Evolutionary conservation across 441 rosid species (phyloP), one percentile per base, ranked within the genome.

Genomic region (Eruca vesicaria): DNA sequence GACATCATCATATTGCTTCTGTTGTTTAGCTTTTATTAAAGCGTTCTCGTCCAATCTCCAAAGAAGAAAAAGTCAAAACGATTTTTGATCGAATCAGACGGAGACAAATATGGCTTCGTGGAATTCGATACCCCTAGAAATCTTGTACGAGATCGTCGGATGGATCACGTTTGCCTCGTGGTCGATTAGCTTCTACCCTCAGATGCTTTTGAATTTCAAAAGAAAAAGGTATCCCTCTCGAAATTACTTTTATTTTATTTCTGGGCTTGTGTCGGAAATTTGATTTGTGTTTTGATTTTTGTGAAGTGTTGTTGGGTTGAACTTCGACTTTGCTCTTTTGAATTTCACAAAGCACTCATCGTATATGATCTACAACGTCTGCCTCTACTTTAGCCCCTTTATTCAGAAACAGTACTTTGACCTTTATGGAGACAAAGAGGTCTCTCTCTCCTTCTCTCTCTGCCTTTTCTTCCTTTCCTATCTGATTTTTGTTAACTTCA

Each of bases 341-440:
- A 93, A 95, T 84, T 81, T 93, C 87, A 93, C 97, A 1, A 95
- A 93, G 83, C 99, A 95, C 81, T 91, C 95, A 4, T 93, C 99
- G 38, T 95, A 93, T 76, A 80, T 93, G 90, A 95, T 91, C 16
- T 90, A 93, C 88, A 95, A 95, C 68, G 88, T 86, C 43, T 84
- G 84, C 75, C 94, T 95, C 80, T 95, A 85, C 94, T 95, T 95
- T 75, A 93, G 98, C 73, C 79, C 92, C 9, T 81, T 82, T 72
- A 83, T 93, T 9, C 95, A 89, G 83, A 68, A 86, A 69, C 99
- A 93, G 87, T 95, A 95, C 81, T 79, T 78, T 2, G 83, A 90
- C 18, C 88, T 86, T 73, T 95, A 86, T 72, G 99, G 99, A 75
- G 56, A 57, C 32, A 80, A 72, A 12, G 72, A 95, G 96, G 98